Percentiles rank a stretch among this genome's conserved stretches.
Conservation (phyloP, 108 stramenopile species). For the Craspedostauros australis region DNA sequence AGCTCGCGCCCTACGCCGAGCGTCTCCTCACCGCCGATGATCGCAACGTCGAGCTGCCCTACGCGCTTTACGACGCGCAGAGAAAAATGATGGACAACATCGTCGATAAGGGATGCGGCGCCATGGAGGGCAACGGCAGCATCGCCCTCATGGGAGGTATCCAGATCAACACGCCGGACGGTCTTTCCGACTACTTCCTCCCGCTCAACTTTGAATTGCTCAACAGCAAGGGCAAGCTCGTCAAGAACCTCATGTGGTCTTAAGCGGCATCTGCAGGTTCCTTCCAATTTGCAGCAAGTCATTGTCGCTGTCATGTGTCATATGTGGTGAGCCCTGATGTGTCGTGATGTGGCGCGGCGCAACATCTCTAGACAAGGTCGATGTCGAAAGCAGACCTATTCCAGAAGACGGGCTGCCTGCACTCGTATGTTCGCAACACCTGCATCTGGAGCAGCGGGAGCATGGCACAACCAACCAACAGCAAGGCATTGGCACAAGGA, state of each 20-base stretch:
- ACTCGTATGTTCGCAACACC: too few species aligned
- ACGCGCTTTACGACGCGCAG: constrained; percentile 43
- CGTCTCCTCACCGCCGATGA: constrained; percentile 35
- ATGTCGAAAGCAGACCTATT: too few species aligned
- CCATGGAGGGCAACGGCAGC: constrained; percentile 36
- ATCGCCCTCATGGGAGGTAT: constrained; percentile 53
- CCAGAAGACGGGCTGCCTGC: too few species aligned
- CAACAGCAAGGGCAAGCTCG: constrained; percentile 29
- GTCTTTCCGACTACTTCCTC: constrained; percentile 43
- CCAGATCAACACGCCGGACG: constrained; percentile 54
- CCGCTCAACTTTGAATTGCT: constrained; percentile 45
- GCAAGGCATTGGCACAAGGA: too few species aligned
- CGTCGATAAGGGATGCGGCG: constrained; percentile 37
- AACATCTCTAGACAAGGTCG: too few species aligned
- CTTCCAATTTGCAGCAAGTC: too few species aligned
- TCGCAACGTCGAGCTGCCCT: constrained; percentile 39
- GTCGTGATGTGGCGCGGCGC: too few species aligned
- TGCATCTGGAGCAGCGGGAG: too few species aligned
- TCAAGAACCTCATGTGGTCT: constrained; percentile 22
- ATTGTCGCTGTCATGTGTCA: too few species aligned
- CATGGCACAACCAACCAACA: too few species aligned
- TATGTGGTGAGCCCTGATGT: too few species aligned
- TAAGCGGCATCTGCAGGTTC: too few species aligned
- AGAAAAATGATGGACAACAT: constrained; percentile 39
- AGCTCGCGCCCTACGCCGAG: constrained; percentile 41